Evolutionary conservation across 2,329 filamentous ascomycete species (phyloP), one percentile per base, ranked within the genome.

Genomic region (Helotiales sp.): DNA sequence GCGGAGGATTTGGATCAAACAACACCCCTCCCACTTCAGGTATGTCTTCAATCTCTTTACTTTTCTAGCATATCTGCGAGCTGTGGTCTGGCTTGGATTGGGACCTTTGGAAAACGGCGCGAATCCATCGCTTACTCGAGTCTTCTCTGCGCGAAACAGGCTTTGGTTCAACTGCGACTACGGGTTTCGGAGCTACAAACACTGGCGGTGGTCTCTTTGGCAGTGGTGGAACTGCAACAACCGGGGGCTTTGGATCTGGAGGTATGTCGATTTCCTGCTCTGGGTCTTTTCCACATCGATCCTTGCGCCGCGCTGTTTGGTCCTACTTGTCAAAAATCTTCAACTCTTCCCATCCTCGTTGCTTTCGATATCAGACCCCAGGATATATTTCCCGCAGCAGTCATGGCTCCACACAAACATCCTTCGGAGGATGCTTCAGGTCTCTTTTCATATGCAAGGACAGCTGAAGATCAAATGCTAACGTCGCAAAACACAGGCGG

Each of bases 1-100:
- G 91, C 78, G 86, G 86, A 72, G 87, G 87, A 52, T 89, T 79
- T 75, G 81, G 78, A 66, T 69, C 75, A 63, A 74, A 64, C 61
- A 70, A 64, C 63, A 70, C 72, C 32, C 67, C 64, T 57, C 75
- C 75, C 26, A 77, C 73, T 71, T 75, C 75, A 75, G 80, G 77
- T 78, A 78, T 68, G 77, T 76, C 64, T 34, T 34, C 66, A 65
- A 63, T 67, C 63, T 63, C 49, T 63, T 72, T 62, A 45, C 54
- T 34, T 43, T 58, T 66, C 67, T 66, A 20, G 55, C 34, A 62
- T 65, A 17, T 58, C 64, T 66, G 47, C 20, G 62, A 43, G 26
- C 57, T 64, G 67, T 65, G 37, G 64, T 43, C 47, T 66, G 61
- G 62, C 63, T 63, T 47, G 67, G 59, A 65, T 57, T 65, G 67